Evolutionary conservation across 169 alveolate genomes (phyloP).

Genomic region (Cryptosporidium sp.): DNA sequence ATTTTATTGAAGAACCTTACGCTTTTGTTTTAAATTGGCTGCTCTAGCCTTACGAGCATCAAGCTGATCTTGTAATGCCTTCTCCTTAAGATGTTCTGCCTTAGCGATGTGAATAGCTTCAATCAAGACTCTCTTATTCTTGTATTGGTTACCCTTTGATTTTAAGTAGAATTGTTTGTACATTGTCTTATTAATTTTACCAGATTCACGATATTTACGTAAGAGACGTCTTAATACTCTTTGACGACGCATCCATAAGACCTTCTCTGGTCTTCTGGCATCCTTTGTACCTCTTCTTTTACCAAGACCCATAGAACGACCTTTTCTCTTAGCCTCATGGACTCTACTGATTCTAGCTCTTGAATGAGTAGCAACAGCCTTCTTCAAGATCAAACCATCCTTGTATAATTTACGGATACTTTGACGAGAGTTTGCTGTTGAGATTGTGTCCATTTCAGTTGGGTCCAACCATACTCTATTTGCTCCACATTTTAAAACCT

Average conservation of each 20-base stretch:
- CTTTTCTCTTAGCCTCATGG: slow-evolving; percentile 95
- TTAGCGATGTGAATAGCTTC: slow-evolving; percentile 96
- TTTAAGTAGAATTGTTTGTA: slow-evolving; percentile 97
- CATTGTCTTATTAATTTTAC: slow-evolving; percentile 95
- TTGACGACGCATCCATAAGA: slow-evolving; percentile 98
- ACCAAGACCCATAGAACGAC: slow-evolving; percentile 98
- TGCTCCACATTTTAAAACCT: slow-evolving; percentile 96
- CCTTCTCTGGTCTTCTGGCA: slow-evolving; percentile 97
- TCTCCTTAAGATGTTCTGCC: slow-evolving; percentile 90
- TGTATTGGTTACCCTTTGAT: slow-evolving; percentile 98
- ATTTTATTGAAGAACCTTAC: slow-evolving; percentile 36
- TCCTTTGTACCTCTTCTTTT: slow-evolving; percentile 97
- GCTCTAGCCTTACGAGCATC: slow-evolving; percentile 91
- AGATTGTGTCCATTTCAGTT: slow-evolving; percentile 95
- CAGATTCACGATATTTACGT: slow-evolving; percentile 95
- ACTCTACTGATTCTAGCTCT: slow-evolving; percentile 93
- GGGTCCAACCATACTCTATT: slow-evolving; percentile 99
- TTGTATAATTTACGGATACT: slow-evolving; percentile 95
- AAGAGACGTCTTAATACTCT: slow-evolving; percentile 98
- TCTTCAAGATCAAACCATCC: slow-evolving; percentile 97
- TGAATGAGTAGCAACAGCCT: slow-evolving; percentile 96
- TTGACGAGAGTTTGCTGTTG: slow-evolving; percentile 97
- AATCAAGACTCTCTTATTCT: slow-evolving; percentile 96
- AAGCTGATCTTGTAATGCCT: slow-evolving; percentile 86
- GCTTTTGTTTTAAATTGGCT: slow-evolving; percentile 73